A percentile compares a stretch with the other conserved stretches of the same genome.
phyloP scores from a whole-genome alignment of 192 early-diverging fungal genomes.

The Paraglomus brasilianum region DNA sequence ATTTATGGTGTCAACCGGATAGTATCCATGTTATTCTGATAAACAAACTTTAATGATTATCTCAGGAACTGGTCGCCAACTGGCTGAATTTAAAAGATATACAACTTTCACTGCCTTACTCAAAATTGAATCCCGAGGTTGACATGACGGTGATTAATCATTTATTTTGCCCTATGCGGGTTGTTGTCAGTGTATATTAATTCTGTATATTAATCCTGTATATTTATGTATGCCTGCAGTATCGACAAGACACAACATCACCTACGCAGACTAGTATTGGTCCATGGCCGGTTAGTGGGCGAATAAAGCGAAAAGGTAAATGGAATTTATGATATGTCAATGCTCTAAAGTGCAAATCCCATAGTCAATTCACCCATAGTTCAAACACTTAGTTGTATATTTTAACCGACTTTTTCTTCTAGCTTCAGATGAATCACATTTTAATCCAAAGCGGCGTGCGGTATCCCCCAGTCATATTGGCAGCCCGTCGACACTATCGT shows the following conservation, averaged over 20 bases:
- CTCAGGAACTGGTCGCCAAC: constrained; percentile 20
- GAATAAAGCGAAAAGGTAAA: constrained; percentile 32
- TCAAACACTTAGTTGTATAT: neutral
- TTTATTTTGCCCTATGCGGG: too few species aligned
- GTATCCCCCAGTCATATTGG: constrained; percentile 27
- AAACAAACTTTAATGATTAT: neutral
- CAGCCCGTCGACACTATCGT: constrained; percentile 22
- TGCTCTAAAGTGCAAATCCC: neutral
- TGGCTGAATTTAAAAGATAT: constrained; percentile 28
- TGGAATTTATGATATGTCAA: neutral
- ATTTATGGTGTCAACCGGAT: neutral
- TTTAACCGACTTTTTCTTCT: neutral
- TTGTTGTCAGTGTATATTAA: too few species aligned
- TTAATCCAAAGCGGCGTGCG: constrained; percentile 29
- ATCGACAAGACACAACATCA: constrained; percentile 31
- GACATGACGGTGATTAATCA: constrained; percentile 7
- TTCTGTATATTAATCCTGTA: neutral
- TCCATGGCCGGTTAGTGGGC: constrained; percentile 17
- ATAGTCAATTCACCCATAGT: neutral
- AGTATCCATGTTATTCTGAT: neutral
- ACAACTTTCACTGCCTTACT: constrained; percentile 25
- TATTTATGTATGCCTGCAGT: constrained; percentile 1
- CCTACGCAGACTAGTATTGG: constrained; percentile 22
- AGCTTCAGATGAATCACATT: constrained; percentile 32
- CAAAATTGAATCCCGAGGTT: constrained; percentile 30